Base-by-base conservation (phyloP, 805 yeast genomes). In the Priceomyces haplophilus region DNA sequence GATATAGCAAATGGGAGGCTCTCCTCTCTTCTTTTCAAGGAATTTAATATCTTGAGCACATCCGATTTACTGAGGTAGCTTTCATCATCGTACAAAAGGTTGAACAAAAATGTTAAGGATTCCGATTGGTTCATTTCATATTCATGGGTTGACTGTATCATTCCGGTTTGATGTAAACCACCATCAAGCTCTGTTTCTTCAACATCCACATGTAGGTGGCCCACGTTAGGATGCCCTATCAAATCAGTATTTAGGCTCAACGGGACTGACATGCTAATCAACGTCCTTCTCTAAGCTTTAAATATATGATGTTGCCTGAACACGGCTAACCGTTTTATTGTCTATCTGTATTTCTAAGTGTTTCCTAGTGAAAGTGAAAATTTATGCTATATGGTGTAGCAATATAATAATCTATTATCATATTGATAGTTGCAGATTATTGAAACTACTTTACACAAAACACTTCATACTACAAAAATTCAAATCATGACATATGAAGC, bases 101-200 rank as follows among this genome's bases (percentile, higher is more conserved):
- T 67, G 54, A 65, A 66, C 20, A 68, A 53, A 43, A 69, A 67
- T 1, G 69, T 62, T 29, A 68, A 52, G n/a, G 72, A 65, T 38
- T 69, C 73, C 1, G 72, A 66, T 47, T 61, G 71, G 51, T 55
- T 62, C 33, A 67, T 54, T 44, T 69, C 75, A 45, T 65, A 67
- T 33, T 67, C 70, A 38, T 60, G 48, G 15, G 31, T 41, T 24
- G 40, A 34, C 32, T 10, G 45, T 31, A 19, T 29, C 20, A 6
- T 34, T 7, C 27, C 18, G n/a, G 18, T 31, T 19, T 30, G 39
- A 3, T 31, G n/a, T 5, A 19, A 16, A 27, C 34, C 37, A 13
- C 20, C 37, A 34, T 18, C 24, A 16, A 19, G 24, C 37, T 34
- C 37, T 6, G 37, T 19, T 11, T 27, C 15, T 15, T 10, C n/a